Percentiles rank a stretch among this genome's conserved stretches.
These are phyloP conservation scores for Plasmodium falciparum DNA, from an alignment of 169 alveolate genomes.

Conservation along the genomic window DNA sequence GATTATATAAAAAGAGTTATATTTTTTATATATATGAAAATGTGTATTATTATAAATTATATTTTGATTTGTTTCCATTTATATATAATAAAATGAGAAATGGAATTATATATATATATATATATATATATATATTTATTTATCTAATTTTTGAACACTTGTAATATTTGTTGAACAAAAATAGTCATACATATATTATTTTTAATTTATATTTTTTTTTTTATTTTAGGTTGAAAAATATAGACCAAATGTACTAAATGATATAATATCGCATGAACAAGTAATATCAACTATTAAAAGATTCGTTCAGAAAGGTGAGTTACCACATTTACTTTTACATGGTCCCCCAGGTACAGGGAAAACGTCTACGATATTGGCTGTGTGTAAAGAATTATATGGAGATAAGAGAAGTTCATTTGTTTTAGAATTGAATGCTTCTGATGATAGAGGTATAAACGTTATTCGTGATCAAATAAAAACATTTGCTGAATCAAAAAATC, in stretches of 20 bases:
- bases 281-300: slow-evolving; percentile 93
- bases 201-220: slow-evolving; percentile 13
- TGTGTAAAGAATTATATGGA: slow-evolving; percentile 95
- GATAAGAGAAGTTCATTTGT: slow-evolving; percentile 85
- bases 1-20: background rate
- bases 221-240: slow-evolving; percentile 95
- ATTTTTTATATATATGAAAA: too few species aligned
- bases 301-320: slow-evolving; percentile 94
- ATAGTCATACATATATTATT: slow-evolving; percentile 6
- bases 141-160: background rate
- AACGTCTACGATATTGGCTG: slow-evolving; percentile 95
- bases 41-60: too few species aligned
- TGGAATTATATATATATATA: background rate
- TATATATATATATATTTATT: background rate
- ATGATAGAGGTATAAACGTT: slow-evolving; percentile 98
- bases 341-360: slow-evolving; percentile 99
- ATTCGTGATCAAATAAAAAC: slow-evolving; percentile 97
- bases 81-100: too few species aligned
- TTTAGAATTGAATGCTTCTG: slow-evolving; percentile 98
- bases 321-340: slow-evolving; percentile 95
- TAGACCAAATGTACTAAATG: slow-evolving; percentile 94
- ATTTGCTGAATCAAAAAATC: slow-evolving; percentile 91
- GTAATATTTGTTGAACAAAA: background rate
- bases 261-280: slow-evolving; percentile 95
- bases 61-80: too few species aligned